Evolutionary conservation across 1,139 yeast genomes (phyloP).

Genomic region (Lizanozyma gosingica): DNA sequence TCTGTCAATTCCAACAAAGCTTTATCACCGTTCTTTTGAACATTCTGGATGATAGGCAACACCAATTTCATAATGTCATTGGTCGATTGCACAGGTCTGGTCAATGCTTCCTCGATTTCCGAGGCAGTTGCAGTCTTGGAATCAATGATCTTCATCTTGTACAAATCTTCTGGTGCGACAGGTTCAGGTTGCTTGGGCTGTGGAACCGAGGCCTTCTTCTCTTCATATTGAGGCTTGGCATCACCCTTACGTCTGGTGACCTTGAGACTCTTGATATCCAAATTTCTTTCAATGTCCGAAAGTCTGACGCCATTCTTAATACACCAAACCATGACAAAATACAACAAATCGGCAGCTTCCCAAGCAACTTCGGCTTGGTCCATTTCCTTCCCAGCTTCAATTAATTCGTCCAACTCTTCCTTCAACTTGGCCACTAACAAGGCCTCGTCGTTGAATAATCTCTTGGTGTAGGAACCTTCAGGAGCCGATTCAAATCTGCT

Average conservation of each 20-base stretch:
- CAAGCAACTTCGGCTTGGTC: slow-evolving; percentile 64
- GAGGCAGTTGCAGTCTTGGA: slow-evolving; percentile 33
- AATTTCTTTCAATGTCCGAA: slow-evolving; percentile 72
- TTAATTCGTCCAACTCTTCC: slow-evolving; percentile 94
- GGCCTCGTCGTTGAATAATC: slow-evolving; percentile 71
- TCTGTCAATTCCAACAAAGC: slow-evolving; percentile 83
- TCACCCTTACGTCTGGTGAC: slow-evolving; percentile 93
- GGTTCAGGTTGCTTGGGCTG: slow-evolving; percentile 11
- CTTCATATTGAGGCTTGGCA: slow-evolving; percentile 70
- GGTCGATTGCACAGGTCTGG: slow-evolving; percentile 88
- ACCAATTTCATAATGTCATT: slow-evolving; percentile 88
- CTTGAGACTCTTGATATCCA: slow-evolving; percentile 75
- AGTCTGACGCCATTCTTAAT: slow-evolving; percentile 73
- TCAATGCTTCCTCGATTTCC: slow-evolving; percentile 50
- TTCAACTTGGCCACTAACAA: slow-evolving; percentile 78
- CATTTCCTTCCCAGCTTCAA: slow-evolving; percentile 60
- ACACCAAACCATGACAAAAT: slow-evolving; percentile 85
- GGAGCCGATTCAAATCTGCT: slow-evolving; percentile 59
- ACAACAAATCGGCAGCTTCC: slow-evolving; percentile 95
- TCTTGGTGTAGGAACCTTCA: slow-evolving; percentile 83
- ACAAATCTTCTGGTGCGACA: slow-evolving; percentile 22
- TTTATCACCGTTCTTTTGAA: slow-evolving; percentile 68
- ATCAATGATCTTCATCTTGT: slow-evolving; percentile 55
- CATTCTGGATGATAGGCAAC: slow-evolving; percentile 77
- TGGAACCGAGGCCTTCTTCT: slow-evolving; percentile 11